These are phyloP conservation scores for Malassezia japonica DNA, from an alignment of 1,284 basidiomycete genomes.

Conservation along the genomic window DNA sequence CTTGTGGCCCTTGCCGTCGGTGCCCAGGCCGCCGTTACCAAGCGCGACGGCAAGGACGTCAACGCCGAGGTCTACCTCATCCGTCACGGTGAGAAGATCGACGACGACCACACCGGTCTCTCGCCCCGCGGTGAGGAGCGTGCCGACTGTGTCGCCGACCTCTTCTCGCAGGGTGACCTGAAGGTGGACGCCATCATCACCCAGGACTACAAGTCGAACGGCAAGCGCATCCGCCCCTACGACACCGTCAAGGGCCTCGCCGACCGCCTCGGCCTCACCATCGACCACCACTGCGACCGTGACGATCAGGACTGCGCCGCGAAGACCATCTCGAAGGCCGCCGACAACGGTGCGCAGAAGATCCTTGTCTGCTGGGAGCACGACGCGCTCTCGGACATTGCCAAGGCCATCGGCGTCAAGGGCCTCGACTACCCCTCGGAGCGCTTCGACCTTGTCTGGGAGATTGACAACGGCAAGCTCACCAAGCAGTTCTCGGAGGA, in stretches of 20 bases:
- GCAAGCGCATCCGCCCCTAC: conserved; percentile 38
- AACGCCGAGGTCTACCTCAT: conserved; percentile 10
- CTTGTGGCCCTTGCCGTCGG: too few species aligned
- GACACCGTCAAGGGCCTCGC: conserved; percentile 45
- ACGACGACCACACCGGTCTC: conserved; percentile 12
- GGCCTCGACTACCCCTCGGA: conserved; percentile 17
- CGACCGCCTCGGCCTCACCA: conserved; percentile 31
- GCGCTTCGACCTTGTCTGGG: conserved; percentile 22
- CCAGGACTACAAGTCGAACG: conserved; percentile 29
- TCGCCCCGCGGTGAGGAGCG: conserved; percentile 8
- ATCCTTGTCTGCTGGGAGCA: conserved; percentile 33
- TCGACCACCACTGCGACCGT: conserved; percentile 43
- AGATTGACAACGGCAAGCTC: conserved; percentile 19
- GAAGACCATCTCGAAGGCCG: conserved; percentile 28
- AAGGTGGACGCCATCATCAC: conserved; percentile 22
- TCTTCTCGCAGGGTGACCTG: conserved; percentile 5
- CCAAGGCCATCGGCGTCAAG: conserved; percentile 29
- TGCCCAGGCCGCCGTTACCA: too few species aligned
- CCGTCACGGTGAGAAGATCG: conserved; percentile 18
- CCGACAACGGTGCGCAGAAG: conserved; percentile 14
- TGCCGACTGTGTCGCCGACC: conserved; percentile 12
- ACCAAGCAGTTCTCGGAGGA: conserved; percentile 20
- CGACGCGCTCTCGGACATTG: conserved; percentile 30
- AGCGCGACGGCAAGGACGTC: too few species aligned
- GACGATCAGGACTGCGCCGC: conserved; percentile 41